A percentile compares a stretch with the other conserved stretches of the same genome.
phyloP scores from a whole-genome alignment of 495 filamentous ascomycete genomes.

The Podospora didyma region DNA sequence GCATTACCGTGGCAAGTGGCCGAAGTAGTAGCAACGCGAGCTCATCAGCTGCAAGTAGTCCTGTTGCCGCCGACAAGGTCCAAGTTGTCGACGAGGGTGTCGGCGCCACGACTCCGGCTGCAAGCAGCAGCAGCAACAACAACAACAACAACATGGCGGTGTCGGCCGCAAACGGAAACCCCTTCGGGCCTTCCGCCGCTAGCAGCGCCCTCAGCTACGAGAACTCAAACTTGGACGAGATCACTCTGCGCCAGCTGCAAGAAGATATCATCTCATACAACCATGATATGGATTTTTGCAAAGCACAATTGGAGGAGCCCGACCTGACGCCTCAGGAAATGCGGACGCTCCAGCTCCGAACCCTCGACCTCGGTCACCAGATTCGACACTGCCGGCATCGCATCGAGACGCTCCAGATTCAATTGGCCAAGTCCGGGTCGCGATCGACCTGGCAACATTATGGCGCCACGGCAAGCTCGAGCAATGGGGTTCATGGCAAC shows the following conservation, averaged over 20 bases:
- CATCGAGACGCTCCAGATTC: conserved; percentile 29
- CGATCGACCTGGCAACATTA: neutral
- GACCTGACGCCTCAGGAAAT: conserved; percentile 41
- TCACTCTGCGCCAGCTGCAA: conserved; percentile 37
- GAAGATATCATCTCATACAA: conserved; percentile 41
- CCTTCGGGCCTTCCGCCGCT: too few relatives aligned
- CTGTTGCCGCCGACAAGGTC: too few relatives aligned
- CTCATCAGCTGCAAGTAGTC: too few relatives aligned
- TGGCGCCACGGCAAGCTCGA: neutral
- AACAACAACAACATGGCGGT: too few relatives aligned
- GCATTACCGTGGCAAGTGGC: too few relatives aligned
- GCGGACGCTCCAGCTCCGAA: conserved; percentile 36
- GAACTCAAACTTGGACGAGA: conserved; percentile 29
- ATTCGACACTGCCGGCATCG: conserved; percentile 38
- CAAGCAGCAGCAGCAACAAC: too few relatives aligned
- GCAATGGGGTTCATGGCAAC: neutral
- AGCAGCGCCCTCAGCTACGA: conserved; percentile 2
- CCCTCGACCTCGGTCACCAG: conserved; percentile 38
- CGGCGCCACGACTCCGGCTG: too few relatives aligned
- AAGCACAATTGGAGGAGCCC: conserved; percentile 22
- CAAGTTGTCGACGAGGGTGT: too few relatives aligned
- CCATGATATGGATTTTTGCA: conserved; percentile 37
- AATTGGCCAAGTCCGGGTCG: conserved; percentile 9
- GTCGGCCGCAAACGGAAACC: too few relatives aligned
- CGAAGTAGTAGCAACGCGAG: too few relatives aligned